A percentile compares a stretch with the other conserved stretches of the same genome.
phyloP scores from a whole-genome alignment of 2,329 filamentous ascomycete genomes.

The Fusarium newnesense region DNA sequence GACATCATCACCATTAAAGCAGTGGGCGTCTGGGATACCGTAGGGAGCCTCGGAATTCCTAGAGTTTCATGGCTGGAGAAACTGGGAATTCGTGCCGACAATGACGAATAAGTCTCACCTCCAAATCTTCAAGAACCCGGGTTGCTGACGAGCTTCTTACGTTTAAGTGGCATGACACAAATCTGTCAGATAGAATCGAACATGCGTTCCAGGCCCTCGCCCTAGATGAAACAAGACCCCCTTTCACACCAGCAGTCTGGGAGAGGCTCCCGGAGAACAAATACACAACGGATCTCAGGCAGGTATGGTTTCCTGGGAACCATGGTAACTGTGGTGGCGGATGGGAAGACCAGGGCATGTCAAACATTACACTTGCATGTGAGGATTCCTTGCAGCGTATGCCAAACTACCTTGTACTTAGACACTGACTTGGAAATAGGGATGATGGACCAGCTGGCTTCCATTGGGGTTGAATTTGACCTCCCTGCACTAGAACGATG shows the following conservation, averaged over 20 bases:
- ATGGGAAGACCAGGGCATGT: slow-evolving; percentile 63
- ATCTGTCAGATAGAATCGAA: slow-evolving; percentile 62
- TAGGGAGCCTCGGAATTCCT: slow-evolving; percentile 58
- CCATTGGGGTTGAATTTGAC: slow-evolving; percentile 62
- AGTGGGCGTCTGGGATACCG: slow-evolving; percentile 60
- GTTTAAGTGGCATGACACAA: slow-evolving; percentile 65
- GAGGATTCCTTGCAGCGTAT: slow-evolving; percentile 24
- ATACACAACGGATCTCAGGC: slow-evolving; percentile 56
- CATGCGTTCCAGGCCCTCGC: slow-evolving; percentile 70
- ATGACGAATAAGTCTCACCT: slow-evolving; percentile 56
- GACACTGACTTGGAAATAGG: slow-evolving; percentile 46
- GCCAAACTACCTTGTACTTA: not conserved
- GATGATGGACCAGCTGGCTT: slow-evolving; percentile 67
- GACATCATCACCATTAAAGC: slow-evolving; percentile 58
- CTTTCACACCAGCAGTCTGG: slow-evolving; percentile 68
- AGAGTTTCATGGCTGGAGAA: slow-evolving; percentile 57
- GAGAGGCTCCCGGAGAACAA: slow-evolving; percentile 54
- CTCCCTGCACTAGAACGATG: slow-evolving; percentile 54
- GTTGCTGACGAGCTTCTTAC: slow-evolving; percentile 50
- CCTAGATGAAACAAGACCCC: slow-evolving; percentile 64
- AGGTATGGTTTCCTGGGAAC: slow-evolving; percentile 75
- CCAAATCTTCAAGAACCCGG: not conserved
- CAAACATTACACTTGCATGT: slow-evolving; percentile 54
- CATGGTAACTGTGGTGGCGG: slow-evolving; percentile 79
- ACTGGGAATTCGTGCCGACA: slow-evolving; percentile 57